A percentile compares a stretch with the other conserved stretches of the same genome.
phyloP scores from a whole-genome alignment of 768 basidiomycete species.

The Strobilomyces dryophilus region DNA sequence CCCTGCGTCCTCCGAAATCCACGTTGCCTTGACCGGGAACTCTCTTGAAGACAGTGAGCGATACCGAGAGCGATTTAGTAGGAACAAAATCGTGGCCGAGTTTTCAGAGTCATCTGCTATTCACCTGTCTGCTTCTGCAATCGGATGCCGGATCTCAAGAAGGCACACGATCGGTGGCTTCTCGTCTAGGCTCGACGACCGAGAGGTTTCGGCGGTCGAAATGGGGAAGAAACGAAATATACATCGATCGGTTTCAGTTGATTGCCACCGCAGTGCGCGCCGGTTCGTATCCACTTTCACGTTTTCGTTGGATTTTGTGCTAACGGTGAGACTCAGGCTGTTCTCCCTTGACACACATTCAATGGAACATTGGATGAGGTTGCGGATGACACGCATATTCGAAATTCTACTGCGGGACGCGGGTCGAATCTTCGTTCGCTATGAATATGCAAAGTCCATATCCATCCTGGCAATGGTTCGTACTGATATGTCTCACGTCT shows the following conservation, averaged over 20 bases:
- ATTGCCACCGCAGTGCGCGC: too few species aligned
- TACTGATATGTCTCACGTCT: neutral
- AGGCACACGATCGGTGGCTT: too few species aligned
- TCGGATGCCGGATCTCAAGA: neutral
- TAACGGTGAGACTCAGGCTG: neutral
- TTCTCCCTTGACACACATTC: neutral
- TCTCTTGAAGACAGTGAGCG: neutral
- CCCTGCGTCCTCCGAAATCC: neutral
- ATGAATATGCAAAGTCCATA: neutral
- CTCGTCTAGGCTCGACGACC: neutral
- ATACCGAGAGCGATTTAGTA: neutral
- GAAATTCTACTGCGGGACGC: neutral
- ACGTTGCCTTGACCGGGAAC: too few species aligned
- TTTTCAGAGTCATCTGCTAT: neutral
- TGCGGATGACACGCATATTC: too few species aligned
- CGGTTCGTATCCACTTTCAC: slow-evolving; percentile 2
- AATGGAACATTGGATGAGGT: neutral
- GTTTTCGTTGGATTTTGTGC: neutral
- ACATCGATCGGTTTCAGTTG: too few species aligned
- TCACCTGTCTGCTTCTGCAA: too few species aligned
- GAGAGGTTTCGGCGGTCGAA: neutral
- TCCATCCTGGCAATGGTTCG: slow-evolving; percentile 6
- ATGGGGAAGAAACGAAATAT: too few species aligned
- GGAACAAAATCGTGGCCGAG: neutral
- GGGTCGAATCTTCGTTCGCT: neutral